Evolutionary conservation across 192 early-diverging fungal species (phyloP).

Genomic region (Chytriomyces hyalinus): DNA sequence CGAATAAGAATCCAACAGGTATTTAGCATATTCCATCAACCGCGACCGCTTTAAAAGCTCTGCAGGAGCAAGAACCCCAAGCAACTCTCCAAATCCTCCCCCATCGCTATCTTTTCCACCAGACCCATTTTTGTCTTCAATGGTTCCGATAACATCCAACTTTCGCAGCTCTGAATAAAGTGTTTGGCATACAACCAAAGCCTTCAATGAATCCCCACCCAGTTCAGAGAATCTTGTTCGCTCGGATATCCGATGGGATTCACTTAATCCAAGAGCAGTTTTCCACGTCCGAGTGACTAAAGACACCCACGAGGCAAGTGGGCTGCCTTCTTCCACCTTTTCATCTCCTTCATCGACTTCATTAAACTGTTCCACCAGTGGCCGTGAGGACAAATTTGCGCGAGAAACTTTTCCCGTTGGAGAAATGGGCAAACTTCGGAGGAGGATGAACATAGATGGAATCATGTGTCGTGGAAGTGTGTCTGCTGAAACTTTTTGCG

Average conservation of each 20-base stretch:
- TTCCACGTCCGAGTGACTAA: slow-evolving; percentile 28
- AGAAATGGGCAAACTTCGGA: slow-evolving; percentile 12
- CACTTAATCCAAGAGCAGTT: slow-evolving; percentile 13
- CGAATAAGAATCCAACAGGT: slow-evolving; percentile 23
- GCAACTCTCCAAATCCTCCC: slow-evolving; percentile 42
- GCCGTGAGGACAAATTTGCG: neutral
- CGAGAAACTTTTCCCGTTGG: slow-evolving; percentile 29
- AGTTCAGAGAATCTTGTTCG: slow-evolving; percentile 34
- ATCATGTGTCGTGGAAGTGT: slow-evolving; percentile 29
- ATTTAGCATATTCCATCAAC: slow-evolving; percentile 36
- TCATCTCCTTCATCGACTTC: slow-evolving; percentile 31
- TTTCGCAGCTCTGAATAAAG: slow-evolving; percentile 10
- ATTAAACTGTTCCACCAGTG: neutral
- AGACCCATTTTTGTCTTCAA: neutral
- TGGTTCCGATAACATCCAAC: neutral
- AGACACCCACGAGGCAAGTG: slow-evolving; percentile 16
- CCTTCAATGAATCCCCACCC: slow-evolving; percentile 49
- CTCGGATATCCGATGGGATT: neutral
- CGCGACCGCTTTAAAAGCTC: slow-evolving; percentile 42
- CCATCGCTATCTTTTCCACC: neutral
- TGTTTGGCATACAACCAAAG: slow-evolving; percentile 33
- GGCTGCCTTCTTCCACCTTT: neutral
- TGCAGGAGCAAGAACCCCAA: slow-evolving; percentile 43
- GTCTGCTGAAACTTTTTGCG: slow-evolving; percentile 1
- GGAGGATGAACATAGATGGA: slow-evolving; percentile 15